Conservation (phyloP, 1,284 basidiomycete genomes). For the Volvariella surrecta region DNA sequence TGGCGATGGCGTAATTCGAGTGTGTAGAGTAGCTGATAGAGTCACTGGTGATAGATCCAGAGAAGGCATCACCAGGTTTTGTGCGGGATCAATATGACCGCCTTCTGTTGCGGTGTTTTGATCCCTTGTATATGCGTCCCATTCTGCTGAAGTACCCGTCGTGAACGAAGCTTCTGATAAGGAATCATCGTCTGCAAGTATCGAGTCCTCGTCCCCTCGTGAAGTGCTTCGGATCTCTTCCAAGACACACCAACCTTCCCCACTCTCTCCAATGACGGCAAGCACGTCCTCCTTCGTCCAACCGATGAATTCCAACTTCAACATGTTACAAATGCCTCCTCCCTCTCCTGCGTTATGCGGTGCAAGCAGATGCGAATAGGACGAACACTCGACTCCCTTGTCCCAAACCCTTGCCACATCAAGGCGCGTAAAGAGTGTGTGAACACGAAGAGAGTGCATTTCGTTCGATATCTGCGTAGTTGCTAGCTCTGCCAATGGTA, state of each 20-base stretch:
- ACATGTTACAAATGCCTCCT: constrained; percentile 47
- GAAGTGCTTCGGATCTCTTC: constrained; percentile 37
- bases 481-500: constrained; percentile 47
- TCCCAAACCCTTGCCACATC: constrained; percentile 62
- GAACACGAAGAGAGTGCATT: constrained; percentile 55
- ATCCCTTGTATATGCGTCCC: background rate
- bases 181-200: constrained; percentile 16
- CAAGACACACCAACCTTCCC: constrained; percentile 62
- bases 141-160: background rate
- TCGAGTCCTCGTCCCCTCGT: constrained; percentile 20
- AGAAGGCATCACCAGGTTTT: constrained; percentile 58
- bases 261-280: constrained; percentile 56
- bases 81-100: constrained; percentile 33
- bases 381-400: constrained; percentile 45
- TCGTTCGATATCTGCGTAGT: constrained; percentile 42
- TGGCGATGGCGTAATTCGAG: too few species aligned
- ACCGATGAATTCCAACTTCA: constrained; percentile 60
- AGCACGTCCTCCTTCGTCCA: constrained; percentile 59
- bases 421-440: constrained; percentile 56
- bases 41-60: constrained; percentile 52
- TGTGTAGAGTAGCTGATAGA: background rate
- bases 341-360: constrained; percentile 12
- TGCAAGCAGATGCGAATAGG: constrained; percentile 34
- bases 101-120: background rate
- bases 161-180: constrained; percentile 10